Base-by-base conservation (phyloP, 805 yeast species). In the Teunomyces atbi region DNA sequence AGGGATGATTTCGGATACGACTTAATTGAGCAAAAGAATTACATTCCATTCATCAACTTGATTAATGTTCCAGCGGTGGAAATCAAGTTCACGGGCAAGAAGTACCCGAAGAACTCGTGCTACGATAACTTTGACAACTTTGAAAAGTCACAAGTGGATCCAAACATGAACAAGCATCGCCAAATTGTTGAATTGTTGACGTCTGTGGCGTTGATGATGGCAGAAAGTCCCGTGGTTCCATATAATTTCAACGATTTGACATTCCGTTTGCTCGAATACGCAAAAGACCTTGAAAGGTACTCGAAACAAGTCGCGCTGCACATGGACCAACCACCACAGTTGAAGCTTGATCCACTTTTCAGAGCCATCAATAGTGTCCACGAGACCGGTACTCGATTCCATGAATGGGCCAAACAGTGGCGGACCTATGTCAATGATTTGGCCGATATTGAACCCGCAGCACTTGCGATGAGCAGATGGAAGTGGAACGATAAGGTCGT, bases 191-290 rank as follows among this genome's bases (percentile, higher is more conserved):
- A 82, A 45, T 58, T 86, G 18, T 57, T 85, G 1, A 71, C 86
- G 3, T 68, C 75, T 39, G 51, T 83, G 3, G 65, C 77, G 0
- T 58, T 89, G n/a, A 74, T 78, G 40, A 58, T 86, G n/a, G 78
- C 83, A 0, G 96, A 90, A 54, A 77, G 76, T 34, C 96, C 97
- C 1, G 62, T 89, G 34, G 69, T 91, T 13, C 96, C 96, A 2
- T 85, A 76, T 53, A 79, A 83, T 58, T 62, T 87, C 29, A 62
- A 60, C 3, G 67, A 69, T 5, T 73, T 80, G 48, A 77, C 79
- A 5, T 59, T 66, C 1, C 66, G 65, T 6, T 52, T 87, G 48
- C 69, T 68, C 16, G 58, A 63, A 1, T 77, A 77, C 50, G 58
- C 74, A 11, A 62, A 68, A 16, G 84, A 81, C 46, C 63, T 89